These are phyloP conservation scores for Lecanicillium sp. DNA, from an alignment of 2,329 filamentous ascomycete species.

Conservation along the genomic window DNA sequence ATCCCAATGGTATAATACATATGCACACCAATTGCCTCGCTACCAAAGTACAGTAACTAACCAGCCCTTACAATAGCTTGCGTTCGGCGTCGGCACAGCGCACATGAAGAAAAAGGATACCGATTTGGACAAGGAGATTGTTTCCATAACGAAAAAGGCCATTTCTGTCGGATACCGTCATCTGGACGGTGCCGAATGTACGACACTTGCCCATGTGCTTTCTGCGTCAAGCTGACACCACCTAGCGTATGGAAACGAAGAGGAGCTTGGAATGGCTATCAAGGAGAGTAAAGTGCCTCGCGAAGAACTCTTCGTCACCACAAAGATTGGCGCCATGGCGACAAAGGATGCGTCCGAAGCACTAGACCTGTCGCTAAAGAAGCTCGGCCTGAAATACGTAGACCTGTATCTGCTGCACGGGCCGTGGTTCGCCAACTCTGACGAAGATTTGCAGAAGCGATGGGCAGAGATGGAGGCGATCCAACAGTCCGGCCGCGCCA, in stretches of 20 bases:
- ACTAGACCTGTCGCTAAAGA: slow-evolving; percentile 53
- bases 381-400: slow-evolving; percentile 62
- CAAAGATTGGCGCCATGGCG: slow-evolving; percentile 41
- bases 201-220: slow-evolving; percentile 13
- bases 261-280: slow-evolving; percentile 65
- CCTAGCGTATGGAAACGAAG: slow-evolving; percentile 55
- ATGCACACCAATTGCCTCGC: too few species aligned
- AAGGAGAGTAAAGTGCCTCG: slow-evolving; percentile 57
- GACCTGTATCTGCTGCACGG: slow-evolving; percentile 62
- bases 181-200: slow-evolving; percentile 67
- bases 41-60: too few species aligned
- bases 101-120: slow-evolving; percentile 42
- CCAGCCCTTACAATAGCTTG: slow-evolving; percentile 45
- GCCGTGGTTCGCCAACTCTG: slow-evolving; percentile 43
- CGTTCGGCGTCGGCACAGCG: slow-evolving; percentile 66
- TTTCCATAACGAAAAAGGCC: slow-evolving; percentile 47
- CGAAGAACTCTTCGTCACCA: slow-evolving; percentile 61
- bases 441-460: slow-evolving; percentile 45
- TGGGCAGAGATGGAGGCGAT: slow-evolving; percentile 60
- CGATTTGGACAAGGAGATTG: slow-evolving; percentile 46
- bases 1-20: slow-evolving; percentile 55
- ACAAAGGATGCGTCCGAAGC: slow-evolving; percentile 37
- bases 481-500: slow-evolving; percentile 56
- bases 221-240: not conserved
- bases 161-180: slow-evolving; percentile 65